Evolutionary conservation across 2,329 filamentous ascomycete species (phyloP).

Genomic region (Zopfia rhizophila): DNA sequence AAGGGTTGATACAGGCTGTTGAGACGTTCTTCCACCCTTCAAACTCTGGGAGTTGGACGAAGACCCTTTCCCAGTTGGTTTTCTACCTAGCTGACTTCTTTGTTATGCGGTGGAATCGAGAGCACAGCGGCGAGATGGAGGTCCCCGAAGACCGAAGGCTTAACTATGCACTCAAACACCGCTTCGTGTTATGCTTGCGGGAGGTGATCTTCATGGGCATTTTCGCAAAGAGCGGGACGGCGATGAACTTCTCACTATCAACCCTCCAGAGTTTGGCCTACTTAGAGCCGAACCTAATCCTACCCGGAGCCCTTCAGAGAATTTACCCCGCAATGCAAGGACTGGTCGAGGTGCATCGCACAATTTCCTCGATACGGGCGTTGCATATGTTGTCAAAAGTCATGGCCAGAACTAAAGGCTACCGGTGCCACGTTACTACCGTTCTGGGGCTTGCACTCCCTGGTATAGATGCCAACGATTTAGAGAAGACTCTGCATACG

Average conservation of each 20-base stretch:
- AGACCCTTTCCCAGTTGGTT: constrained; percentile 86
- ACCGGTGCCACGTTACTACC: constrained; percentile 93
- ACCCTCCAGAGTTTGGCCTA: constrained; percentile 90
- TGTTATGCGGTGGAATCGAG: constrained; percentile 96
- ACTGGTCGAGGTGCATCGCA: constrained; percentile 95
- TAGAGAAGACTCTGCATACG: constrained; percentile 95
- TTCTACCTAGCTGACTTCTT: constrained; percentile 96
- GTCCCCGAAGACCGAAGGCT: constrained; percentile 82
- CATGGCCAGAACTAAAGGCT: constrained; percentile 94
- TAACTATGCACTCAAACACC: constrained; percentile 80
- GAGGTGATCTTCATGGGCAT: constrained; percentile 99
- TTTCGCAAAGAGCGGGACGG: constrained; percentile 92
- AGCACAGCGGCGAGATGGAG: constrained; percentile 91
- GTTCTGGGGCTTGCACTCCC: constrained; percentile 91
- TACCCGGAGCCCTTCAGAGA: constrained; percentile 91
- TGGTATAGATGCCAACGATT: constrained; percentile 96
- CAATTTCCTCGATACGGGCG: constrained; percentile 90
- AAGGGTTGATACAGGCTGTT: constrained; percentile 91
- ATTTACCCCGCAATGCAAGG: constrained; percentile 98
- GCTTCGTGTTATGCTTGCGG: constrained; percentile 87
- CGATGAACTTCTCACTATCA: constrained; percentile 90
- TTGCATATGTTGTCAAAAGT: constrained; percentile 91
- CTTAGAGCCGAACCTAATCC: constrained; percentile 88
- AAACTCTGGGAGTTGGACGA: constrained; percentile 92
- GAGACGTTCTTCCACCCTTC: constrained; percentile 99